Evolutionary conservation across 129 eudicot genomes (phyloP).

Genomic region (Arctium minus): DNA sequence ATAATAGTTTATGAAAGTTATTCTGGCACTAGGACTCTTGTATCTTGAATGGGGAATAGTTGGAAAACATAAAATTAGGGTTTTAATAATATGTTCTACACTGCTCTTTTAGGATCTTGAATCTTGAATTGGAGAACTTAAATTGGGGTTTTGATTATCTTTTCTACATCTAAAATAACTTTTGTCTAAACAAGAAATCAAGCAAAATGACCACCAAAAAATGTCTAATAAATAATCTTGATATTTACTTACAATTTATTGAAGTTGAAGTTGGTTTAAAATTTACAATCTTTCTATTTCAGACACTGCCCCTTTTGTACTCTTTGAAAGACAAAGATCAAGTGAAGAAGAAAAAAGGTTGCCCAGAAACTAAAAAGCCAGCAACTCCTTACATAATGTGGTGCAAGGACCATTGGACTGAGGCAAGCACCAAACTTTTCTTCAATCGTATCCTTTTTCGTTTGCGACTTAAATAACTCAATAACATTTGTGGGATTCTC

Average conservation of each 20-base stretch:
- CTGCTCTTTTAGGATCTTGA: background rate
- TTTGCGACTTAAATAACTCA: background rate
- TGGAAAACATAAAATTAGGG: background rate
- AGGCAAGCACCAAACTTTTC: constrained; percentile 42
- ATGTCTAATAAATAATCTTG: background rate
- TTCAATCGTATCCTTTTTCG: no score
- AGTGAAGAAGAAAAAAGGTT: constrained; percentile 57
- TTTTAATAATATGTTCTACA: background rate
- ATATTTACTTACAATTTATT: background rate
- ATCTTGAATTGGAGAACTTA: background rate
- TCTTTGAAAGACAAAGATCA: constrained; percentile 61
- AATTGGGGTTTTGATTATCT: background rate
- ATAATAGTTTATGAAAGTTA: background rate
- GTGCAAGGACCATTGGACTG: constrained; percentile 89
- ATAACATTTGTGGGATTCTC: background rate
- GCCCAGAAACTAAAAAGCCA: constrained; percentile 58
- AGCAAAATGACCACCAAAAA: background rate
- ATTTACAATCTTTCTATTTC: background rate
- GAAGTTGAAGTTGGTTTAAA: background rate
- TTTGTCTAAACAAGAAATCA: background rate
- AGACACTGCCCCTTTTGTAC: constrained; percentile 62
- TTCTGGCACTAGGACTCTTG: background rate
- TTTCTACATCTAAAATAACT: background rate
- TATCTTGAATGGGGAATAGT: background rate
- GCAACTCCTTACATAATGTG: constrained; percentile 80